Percentiles rank a stretch among this genome's conserved stretches.
Conservation (phyloP, 2,329 filamentous ascomycete genomes). For the Fulvia fulva region DNA sequence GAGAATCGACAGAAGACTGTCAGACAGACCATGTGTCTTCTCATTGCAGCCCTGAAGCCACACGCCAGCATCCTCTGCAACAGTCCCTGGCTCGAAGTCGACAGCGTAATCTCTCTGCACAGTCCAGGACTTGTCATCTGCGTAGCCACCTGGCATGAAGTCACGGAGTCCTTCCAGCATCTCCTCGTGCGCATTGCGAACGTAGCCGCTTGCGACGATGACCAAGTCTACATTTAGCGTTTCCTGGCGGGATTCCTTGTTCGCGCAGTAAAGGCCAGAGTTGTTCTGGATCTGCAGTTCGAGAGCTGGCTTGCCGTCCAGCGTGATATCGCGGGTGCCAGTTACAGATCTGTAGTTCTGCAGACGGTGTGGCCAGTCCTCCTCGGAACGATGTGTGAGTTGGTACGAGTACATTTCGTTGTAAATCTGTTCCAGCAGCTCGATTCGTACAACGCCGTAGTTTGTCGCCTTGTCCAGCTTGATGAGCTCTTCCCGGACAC, state of each 20-base stretch:
- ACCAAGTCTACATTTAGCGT: slow-evolving; percentile 72
- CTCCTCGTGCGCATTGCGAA: slow-evolving; percentile 70
- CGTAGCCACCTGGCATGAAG: slow-evolving; percentile 58
- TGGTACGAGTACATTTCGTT: slow-evolving; percentile 83
- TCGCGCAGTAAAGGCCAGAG: slow-evolving; percentile 42
- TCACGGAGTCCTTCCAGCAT: slow-evolving; percentile 65
- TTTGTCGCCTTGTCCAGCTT: slow-evolving; percentile 78
- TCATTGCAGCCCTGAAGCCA: slow-evolving; percentile 96
- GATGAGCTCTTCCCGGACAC: slow-evolving; percentile 59
- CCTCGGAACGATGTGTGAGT: slow-evolving; percentile 65
- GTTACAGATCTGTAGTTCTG: slow-evolving; percentile 64
- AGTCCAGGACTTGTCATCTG: slow-evolving; percentile 52
- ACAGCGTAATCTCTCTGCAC: slow-evolving; percentile 78
- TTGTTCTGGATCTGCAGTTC: slow-evolving; percentile 57
- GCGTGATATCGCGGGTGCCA: slow-evolving; percentile 42
- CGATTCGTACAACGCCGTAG: slow-evolving; percentile 89
- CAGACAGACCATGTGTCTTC: slow-evolving; percentile 75
- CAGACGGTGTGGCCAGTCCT: slow-evolving; percentile 78
- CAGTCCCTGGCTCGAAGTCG: slow-evolving; percentile 62
- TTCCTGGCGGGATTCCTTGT: slow-evolving; percentile 43
- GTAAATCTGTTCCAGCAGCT: slow-evolving; percentile 84
- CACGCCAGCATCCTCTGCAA: slow-evolving; percentile 71
- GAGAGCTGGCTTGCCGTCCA: slow-evolving; percentile 44
- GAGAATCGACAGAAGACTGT: slow-evolving; percentile 36
- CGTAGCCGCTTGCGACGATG: slow-evolving; percentile 84